Conservation (phyloP, 1,284 basidiomycete genomes). For the Trichosporon asahii region DNA sequence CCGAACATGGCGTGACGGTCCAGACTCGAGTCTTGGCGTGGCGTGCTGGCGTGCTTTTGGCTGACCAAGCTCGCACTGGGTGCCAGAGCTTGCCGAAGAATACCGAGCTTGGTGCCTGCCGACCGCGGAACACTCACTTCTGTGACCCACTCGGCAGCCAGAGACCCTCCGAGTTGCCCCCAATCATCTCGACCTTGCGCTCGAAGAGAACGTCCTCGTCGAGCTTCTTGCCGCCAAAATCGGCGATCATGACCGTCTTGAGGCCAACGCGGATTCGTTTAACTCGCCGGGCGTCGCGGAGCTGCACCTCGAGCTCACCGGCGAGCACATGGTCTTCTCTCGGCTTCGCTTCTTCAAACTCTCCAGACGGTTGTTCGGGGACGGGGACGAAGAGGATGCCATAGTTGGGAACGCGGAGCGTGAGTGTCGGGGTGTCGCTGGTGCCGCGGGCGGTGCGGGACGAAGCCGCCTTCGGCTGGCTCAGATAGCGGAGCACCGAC, state of each 20-base stretch:
- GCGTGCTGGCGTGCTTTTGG: not conserved
- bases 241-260: conserved; percentile 18
- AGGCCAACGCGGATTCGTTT: conserved; percentile 23
- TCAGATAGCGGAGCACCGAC: conserved; percentile 7
- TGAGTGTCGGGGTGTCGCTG: conserved; percentile 1
- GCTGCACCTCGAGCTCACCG: conserved; percentile 22
- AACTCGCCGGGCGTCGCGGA: conserved; percentile 3
- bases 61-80: not conserved
- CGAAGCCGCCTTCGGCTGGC: not conserved
- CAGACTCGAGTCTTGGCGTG: too few relatives aligned
- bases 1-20: too few relatives aligned
- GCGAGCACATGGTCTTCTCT: conserved; percentile 19
- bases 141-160: conserved; percentile 28
- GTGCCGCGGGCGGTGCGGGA: not conserved
- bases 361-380: conserved; percentile 5
- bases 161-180: conserved; percentile 27
- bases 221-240: conserved; percentile 18
- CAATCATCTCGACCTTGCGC: conserved; percentile 26
- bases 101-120: not conserved
- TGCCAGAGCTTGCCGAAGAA: not conserved
- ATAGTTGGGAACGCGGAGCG: conserved; percentile 13
- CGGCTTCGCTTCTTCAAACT: conserved; percentile 10
- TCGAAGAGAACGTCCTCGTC: conserved; percentile 26
- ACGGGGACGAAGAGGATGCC: conserved; percentile 20
- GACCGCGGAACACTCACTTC: conserved; percentile 19